Evolutionary conservation across 2,329 filamentous ascomycete species (phyloP).

Genomic region (Fusarium pseudocircinatum): DNA sequence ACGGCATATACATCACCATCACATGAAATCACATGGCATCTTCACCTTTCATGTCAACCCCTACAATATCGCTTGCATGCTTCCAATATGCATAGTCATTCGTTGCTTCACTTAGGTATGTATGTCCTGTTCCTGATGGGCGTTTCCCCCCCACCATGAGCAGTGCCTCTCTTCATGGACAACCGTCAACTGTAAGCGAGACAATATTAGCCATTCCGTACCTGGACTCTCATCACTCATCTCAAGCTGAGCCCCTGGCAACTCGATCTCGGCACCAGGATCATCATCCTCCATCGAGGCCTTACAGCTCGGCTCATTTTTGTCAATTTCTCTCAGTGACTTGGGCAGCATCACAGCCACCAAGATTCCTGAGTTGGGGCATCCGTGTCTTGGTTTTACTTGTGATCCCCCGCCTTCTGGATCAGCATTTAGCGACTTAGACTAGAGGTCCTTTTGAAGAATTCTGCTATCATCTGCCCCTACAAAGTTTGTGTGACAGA

Average conservation of each 20-base stretch:
- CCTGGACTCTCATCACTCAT: background rate
- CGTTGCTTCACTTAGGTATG: background rate
- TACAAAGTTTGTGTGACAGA: conserved; percentile 18
- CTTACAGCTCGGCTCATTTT: conserved; percentile 11
- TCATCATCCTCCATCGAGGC: conserved; percentile 19
- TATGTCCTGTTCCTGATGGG: background rate
- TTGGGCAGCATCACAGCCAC: conserved; percentile 24
- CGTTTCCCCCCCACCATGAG: background rate
- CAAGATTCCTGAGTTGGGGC: background rate
- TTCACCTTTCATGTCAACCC: background rate
- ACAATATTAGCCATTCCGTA: background rate
- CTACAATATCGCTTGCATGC: background rate
- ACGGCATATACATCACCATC: background rate
- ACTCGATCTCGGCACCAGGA: conserved; percentile 8
- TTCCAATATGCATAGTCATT: background rate
- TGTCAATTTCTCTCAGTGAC: background rate
- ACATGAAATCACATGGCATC: background rate
- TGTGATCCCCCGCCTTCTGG: background rate
- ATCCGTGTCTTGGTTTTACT: background rate
- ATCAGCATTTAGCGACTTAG: background rate
- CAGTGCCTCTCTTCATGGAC: background rate
- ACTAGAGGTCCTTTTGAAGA: conserved; percentile 7
- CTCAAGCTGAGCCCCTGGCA: background rate
- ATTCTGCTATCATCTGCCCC: conserved; percentile 21
- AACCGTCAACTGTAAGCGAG: background rate